Evolutionary conservation across 257 asterid species (phyloP).

Genomic region (Dorcoceras hygrometricum): DNA sequence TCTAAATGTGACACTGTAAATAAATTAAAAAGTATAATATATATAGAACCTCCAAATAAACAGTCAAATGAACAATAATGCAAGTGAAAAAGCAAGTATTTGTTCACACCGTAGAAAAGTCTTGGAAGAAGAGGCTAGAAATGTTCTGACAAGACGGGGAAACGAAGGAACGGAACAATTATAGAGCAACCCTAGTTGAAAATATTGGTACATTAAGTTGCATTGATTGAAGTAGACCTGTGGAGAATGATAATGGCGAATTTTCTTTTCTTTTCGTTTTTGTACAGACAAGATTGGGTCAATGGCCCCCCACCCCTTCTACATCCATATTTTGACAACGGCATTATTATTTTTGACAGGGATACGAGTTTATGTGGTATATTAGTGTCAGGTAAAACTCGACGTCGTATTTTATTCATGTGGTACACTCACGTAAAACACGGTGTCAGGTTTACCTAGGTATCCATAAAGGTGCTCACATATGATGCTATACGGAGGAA

Average conservation of each 20-base stretch:
- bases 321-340: neutral
- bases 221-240: slow-evolving; percentile 29
- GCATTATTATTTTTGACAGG: no score
- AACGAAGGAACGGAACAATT: slow-evolving; percentile 23
- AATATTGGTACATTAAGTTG: slow-evolving; percentile 32
- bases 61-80: neutral
- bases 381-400: no score
- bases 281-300: neutral
- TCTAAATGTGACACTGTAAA: no score
- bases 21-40: no score
- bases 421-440: no score
- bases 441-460: no score
- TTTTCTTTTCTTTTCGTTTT: no score
- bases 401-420: no score
- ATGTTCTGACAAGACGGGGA: slow-evolving; percentile 13
- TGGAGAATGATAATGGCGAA: neutral
- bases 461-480: no score
- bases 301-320: neutral
- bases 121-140: neutral
- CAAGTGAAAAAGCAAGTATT: slow-evolving; percentile 24
- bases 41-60: no score
- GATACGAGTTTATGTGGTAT: no score
- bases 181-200: slow-evolving; percentile 20
- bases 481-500: no score
- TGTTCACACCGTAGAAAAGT: slow-evolving; percentile 26